Percentiles rank a stretch among this genome's conserved stretches.
Evolutionary conservation across 805 yeast genomes (phyloP).

Genomic region (Spathaspora gorwiae): DNA sequence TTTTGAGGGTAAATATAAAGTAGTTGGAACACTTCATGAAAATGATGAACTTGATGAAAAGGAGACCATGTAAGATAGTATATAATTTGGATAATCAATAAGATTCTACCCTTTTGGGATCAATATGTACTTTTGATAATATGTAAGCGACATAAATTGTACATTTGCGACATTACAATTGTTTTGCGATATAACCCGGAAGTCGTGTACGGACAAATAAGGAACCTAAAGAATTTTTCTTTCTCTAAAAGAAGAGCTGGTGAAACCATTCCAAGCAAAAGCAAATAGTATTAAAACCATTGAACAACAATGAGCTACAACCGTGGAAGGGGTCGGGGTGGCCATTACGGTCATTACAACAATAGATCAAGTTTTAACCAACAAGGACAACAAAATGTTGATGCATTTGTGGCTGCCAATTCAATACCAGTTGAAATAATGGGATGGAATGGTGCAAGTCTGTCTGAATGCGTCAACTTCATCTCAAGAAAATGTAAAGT

Average conservation of each 20-base stretch:
- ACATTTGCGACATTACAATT: background rate
- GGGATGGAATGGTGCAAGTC: conserved; percentile 80
- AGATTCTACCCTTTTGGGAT: no score
- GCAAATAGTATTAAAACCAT: background rate
- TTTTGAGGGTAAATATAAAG: conserved; percentile 75
- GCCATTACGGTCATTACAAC: conserved; percentile 12
- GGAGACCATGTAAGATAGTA: background rate
- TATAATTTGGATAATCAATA: background rate
- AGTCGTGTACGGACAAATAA: background rate
- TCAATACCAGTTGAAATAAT: conserved; percentile 54
- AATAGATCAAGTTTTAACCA: conserved; percentile 4
- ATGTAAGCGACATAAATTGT: no score
- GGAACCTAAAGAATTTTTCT: background rate
- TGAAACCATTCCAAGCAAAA: background rate
- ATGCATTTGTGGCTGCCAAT: conserved; percentile 27
- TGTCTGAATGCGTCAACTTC: conserved; percentile 64
- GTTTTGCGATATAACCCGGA: background rate
- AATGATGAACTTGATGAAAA: conserved; percentile 3
- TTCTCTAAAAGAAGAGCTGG: no score
- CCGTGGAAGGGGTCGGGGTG: conserved; percentile 35
- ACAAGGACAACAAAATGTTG: conserved; percentile 17
- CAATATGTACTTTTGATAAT: no score
- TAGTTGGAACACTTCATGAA: conserved; percentile 62
- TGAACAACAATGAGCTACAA: conserved; percentile 29
- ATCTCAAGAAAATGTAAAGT: conserved; percentile 63